phyloP scores from a whole-genome alignment of 352 stramenopile genomes.

The Phytophthora nicotianae region DNA sequence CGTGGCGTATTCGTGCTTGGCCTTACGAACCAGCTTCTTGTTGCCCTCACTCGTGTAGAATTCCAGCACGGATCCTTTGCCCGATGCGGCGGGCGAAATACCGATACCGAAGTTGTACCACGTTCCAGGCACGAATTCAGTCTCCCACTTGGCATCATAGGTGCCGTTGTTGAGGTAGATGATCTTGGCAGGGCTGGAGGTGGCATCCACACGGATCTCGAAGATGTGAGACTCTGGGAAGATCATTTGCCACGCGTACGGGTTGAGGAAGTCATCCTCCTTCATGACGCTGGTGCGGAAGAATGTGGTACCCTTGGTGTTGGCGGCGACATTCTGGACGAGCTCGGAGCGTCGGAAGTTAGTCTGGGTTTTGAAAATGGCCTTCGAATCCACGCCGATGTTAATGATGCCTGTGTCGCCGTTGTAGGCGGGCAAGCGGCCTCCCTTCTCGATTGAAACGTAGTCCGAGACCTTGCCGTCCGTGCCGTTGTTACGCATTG shows the following conservation, averaged over 20 bases:
- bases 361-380: slow-evolving; percentile 18
- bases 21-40: slow-evolving; percentile 33
- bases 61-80: slow-evolving; percentile 27
- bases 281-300: slow-evolving; percentile 60
- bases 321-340: slow-evolving; percentile 36
- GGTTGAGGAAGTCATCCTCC: slow-evolving; percentile 43
- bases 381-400: slow-evolving; percentile 15
- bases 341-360: slow-evolving; percentile 20
- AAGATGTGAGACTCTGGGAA: slow-evolving; percentile 53
- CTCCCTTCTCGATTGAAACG: slow-evolving; percentile 38
- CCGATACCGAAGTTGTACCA: slow-evolving; percentile 69
- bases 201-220: slow-evolving; percentile 55
- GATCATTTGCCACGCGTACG: slow-evolving; percentile 27
- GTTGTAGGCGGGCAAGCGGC: slow-evolving; percentile 52
- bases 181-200: slow-evolving; percentile 39
- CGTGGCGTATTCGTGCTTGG: slow-evolving; percentile 23
- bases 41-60: slow-evolving; percentile 53
- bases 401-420: slow-evolving; percentile 30
- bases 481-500: slow-evolving; percentile 43
- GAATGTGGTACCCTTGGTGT: slow-evolving; percentile 41
- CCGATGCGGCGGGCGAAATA: slow-evolving; percentile 26
- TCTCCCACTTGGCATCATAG: slow-evolving; percentile 47
- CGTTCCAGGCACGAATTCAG: slow-evolving; percentile 45
- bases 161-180: slow-evolving; percentile 46
- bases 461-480: slow-evolving; percentile 46